phyloP scores from a whole-genome alignment of 768 basidiomycete species.

The Amanita polypyramis region DNA sequence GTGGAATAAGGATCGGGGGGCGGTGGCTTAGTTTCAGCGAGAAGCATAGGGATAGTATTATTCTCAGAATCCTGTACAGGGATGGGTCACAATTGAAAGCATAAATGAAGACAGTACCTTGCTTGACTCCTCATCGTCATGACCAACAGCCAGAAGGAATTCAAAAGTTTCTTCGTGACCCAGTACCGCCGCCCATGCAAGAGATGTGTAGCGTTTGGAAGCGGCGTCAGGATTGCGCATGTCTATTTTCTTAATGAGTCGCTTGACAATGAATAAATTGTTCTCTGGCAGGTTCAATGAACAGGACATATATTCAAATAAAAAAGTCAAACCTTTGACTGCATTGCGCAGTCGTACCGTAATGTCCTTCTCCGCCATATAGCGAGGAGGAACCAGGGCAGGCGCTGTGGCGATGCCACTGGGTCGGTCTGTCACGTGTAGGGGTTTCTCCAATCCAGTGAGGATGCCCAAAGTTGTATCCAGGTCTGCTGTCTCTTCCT shows the following conservation, averaged over 20 bases:
- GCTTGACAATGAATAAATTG: slow-evolving; percentile 86
- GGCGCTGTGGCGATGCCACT: slow-evolving; percentile 13
- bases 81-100: background rate
- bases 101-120: slow-evolving; percentile 35
- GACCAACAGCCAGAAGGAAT: slow-evolving; percentile 74
- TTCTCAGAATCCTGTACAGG: slow-evolving; percentile 72
- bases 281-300: slow-evolving; percentile 51
- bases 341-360: slow-evolving; percentile 66
- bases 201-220: slow-evolving; percentile 67
- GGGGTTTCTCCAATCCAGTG: background rate
- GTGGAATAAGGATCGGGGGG: slow-evolving; percentile 34
- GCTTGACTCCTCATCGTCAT: slow-evolving; percentile 86
- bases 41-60: slow-evolving; percentile 86
- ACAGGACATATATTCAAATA: slow-evolving; percentile 7
- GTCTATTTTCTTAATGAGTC: slow-evolving; percentile 78
- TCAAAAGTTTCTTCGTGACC: slow-evolving; percentile 92
- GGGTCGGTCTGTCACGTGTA: slow-evolving; percentile 8
- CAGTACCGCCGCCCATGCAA: slow-evolving; percentile 86
- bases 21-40: slow-evolving; percentile 71
- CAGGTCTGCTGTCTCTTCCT: slow-evolving; percentile 80
- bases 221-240: slow-evolving; percentile 85
- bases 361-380: slow-evolving; percentile 79
- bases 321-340: slow-evolving; percentile 49
- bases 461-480: slow-evolving; percentile 90
- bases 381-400: slow-evolving; percentile 14